Conservation (phyloP, 2,329 filamentous ascomycete species). For the Cordyceps fumosorosea region DNA sequence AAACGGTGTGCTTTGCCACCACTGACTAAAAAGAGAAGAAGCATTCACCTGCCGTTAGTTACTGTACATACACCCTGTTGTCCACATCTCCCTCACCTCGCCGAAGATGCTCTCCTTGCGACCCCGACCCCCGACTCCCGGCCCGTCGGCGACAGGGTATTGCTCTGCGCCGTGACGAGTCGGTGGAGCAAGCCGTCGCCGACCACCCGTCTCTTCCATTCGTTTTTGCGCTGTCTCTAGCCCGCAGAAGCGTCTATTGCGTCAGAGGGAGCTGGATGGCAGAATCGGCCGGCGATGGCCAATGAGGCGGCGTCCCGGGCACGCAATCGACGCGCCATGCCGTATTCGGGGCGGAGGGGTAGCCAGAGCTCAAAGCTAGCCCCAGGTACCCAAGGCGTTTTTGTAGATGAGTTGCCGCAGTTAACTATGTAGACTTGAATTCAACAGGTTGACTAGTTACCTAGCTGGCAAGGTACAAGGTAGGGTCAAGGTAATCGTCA, state of each 20-base stretch:
- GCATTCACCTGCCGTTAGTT: too few relatives aligned
- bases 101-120: too few relatives aligned
- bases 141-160: too few relatives aligned
- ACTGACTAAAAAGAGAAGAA: too few relatives aligned
- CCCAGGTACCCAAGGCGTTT: background rate
- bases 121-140: too few relatives aligned
- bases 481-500: background rate
- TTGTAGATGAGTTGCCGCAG: background rate
- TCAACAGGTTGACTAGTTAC: too few relatives aligned
- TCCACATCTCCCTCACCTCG: too few relatives aligned
- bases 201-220: constrained; percentile 1
- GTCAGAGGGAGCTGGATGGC: constrained; percentile 24
- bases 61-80: too few relatives aligned
- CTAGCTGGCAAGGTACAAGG: background rate
- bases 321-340: constrained; percentile 23
- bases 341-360: background rate
- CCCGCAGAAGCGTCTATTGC: constrained; percentile 19
- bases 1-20: too few relatives aligned
- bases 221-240: background rate
- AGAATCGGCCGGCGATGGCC: constrained; percentile 19
- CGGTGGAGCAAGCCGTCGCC: background rate
- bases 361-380: background rate
- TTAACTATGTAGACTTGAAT: too few relatives aligned
- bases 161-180: too few relatives aligned
- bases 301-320: constrained; percentile 21